Evolutionary conservation across 208 protist species (phyloP), one percentile per base, ranked within the genome.

Genomic region (Zelonia costaricensis): DNA sequence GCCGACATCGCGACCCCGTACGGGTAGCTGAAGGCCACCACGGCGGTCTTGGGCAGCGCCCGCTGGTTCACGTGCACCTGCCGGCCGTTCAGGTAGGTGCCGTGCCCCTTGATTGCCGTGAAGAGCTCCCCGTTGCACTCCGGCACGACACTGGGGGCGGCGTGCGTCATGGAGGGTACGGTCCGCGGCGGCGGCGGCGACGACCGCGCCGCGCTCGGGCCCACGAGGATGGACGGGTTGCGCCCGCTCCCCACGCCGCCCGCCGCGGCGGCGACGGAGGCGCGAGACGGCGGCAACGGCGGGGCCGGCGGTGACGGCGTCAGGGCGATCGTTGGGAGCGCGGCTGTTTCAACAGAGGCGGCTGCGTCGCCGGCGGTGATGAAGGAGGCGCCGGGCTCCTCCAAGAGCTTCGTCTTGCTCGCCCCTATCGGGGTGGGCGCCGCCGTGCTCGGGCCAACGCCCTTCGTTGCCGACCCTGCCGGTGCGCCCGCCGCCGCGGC

Each of bases 31-130:
- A 86, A 85, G 18, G 68, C 58, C 36, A 84, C 73, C 15, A 93
- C 40, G 0, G 78, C 49, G 9, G 38, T 73, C 20, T 56, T 23
- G 0, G 58, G 66, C 9, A 33, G 71, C 8, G 61, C 73, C 15
- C 58, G 43, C 2, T 31, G 3, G 31, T 58, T 67, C 2, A 84
- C 77, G 35, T 36, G 62, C 8, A 94, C 35, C 1, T 42, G 76
- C 9, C 55, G 47, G 2, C 88, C 88, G 54, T 94, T 94, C 7
- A 80, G 33, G 43, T 75, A 94, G 16, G 57, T 49, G 0, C 88
- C 88, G 31, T 75, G 51, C 10, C 84, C 86, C n/a, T 73, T 66
- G 42, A 92, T 79, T 15, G 83, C 88, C 13, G 78, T 85, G 66
- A 81, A 92, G 52, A 92, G 56, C 57, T 94, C 88, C 3, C 81